Conservation (phyloP, 202 grass and related monocot species). For the Digitaria exilis region DNA sequence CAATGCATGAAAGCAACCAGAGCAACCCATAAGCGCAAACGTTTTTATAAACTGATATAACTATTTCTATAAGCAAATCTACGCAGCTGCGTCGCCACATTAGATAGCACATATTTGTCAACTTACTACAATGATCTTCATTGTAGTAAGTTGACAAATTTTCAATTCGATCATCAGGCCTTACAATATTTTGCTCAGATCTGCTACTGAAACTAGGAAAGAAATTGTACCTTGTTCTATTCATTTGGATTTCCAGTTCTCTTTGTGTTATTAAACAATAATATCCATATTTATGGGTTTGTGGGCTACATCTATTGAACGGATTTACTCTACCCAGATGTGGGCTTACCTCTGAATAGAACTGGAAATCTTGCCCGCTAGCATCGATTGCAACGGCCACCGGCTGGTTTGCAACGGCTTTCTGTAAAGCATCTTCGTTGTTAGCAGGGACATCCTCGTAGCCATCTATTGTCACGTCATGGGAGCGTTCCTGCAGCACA, state of each 20-base stretch:
- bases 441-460: slow-evolving; percentile 60
- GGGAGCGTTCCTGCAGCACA: slow-evolving; percentile 46
- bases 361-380: slow-evolving; percentile 61
- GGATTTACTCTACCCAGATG: no score
- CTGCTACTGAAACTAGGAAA: background rate
- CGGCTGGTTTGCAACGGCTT: slow-evolving; percentile 66
- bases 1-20: background rate
- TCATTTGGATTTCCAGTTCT: background rate
- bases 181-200: background rate
- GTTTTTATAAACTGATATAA: background rate
- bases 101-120: background rate
- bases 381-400: slow-evolving; percentile 73
- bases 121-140: no score
- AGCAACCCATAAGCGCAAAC: background rate
- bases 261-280: background rate
- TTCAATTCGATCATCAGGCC: background rate
- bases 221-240: no score
- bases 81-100: background rate
- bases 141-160: background rate
- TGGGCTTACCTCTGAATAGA: slow-evolving; percentile 65
- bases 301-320: no score
- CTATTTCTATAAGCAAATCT: background rate
- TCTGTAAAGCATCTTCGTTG: slow-evolving; percentile 53
- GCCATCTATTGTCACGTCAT: slow-evolving; percentile 58
- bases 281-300: no score